phyloP scores from a whole-genome alignment of 352 stramenopile species.

The Pythium grandisporangium region DNA sequence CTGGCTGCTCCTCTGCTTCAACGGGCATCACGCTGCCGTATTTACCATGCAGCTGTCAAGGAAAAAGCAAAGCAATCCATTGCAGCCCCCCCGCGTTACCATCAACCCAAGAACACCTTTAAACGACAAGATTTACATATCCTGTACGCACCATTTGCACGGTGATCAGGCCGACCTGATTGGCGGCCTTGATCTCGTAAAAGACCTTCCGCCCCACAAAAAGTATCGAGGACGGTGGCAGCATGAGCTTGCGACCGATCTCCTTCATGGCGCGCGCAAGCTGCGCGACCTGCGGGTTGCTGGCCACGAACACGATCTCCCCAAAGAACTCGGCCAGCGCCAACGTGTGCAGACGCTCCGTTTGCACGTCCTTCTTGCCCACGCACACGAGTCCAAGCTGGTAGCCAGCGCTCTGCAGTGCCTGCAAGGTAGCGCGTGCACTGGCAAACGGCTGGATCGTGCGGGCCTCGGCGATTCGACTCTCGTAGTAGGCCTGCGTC shows the following conservation, averaged over 20 bases:
- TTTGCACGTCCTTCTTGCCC: conserved; percentile 63
- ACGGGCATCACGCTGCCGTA: conserved; percentile 81
- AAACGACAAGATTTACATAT: no score
- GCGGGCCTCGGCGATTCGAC: conserved; percentile 56
- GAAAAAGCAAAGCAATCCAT: conserved; percentile 1
- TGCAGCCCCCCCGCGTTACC: conserved; percentile 2
- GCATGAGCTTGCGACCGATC: conserved; percentile 40
- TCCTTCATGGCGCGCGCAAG: conserved; percentile 73
- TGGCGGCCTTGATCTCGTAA: conserved; percentile 82
- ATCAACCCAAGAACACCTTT: conserved; percentile 1
- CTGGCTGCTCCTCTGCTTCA: conserved; percentile 69
- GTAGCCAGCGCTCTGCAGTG: conserved; percentile 43
- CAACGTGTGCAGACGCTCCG: conserved; percentile 61
- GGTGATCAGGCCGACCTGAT: conserved; percentile 69
- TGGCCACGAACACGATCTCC: conserved; percentile 52
- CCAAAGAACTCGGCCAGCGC: conserved; percentile 53
- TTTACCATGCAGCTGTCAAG: conserved; percentile 72
- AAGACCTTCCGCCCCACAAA: conserved; percentile 82
- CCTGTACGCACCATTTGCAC: conserved; percentile 51
- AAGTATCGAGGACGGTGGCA: conserved; percentile 64
- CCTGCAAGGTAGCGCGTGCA: conserved; percentile 37
- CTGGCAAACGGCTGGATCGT: conserved; percentile 56
- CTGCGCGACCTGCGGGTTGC: conserved; percentile 51
- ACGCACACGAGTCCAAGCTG: conserved; percentile 63
- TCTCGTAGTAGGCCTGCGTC: conserved; percentile 71